These are phyloP conservation scores for Delitschia confertaspora DNA, from an alignment of 495 filamentous ascomycete genomes.

Conservation along the genomic window DNA sequence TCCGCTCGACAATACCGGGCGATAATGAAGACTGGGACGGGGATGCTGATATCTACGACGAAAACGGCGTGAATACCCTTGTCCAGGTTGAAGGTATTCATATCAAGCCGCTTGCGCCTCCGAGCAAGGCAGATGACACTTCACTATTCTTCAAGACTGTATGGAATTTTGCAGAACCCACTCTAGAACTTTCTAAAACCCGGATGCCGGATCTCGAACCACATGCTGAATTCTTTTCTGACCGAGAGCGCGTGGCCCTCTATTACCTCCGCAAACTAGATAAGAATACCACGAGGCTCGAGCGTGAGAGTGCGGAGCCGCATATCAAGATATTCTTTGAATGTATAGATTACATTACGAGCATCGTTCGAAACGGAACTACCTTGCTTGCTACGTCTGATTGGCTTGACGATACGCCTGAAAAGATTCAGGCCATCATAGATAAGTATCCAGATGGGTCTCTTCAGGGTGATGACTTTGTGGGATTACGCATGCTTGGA, in stretches of 20 bases:
- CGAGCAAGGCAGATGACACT: neutral
- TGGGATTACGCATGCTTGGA: neutral
- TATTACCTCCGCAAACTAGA: constrained; percentile 8
- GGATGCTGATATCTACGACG: neutral
- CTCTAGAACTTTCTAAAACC: neutral
- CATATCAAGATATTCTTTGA: neutral
- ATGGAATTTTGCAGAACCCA: constrained; percentile 1
- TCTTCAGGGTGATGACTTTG: neutral
- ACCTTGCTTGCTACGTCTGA: neutral
- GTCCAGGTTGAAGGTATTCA: constrained; percentile 4
- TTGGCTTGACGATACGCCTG: constrained; percentile 4
- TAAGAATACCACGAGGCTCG: neutral
- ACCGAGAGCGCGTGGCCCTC: neutral
- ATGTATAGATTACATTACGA: neutral
- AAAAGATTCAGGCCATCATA: neutral
- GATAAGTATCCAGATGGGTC: neutral
- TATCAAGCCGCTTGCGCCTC: neutral
- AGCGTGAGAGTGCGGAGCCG: neutral
- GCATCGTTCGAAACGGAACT: neutral
- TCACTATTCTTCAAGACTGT: constrained; percentile 3
- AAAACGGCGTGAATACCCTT: neutral
- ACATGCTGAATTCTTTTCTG: neutral
- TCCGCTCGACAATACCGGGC: no score
- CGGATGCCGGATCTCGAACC: neutral
- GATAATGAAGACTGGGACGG: neutral